A percentile compares a stretch with the other conserved stretches of the same genome.
These are phyloP conservation scores for Yamadazyma takamatsuzukensis DNA, from an alignment of 805 yeast genomes.

Conservation along the genomic window DNA sequence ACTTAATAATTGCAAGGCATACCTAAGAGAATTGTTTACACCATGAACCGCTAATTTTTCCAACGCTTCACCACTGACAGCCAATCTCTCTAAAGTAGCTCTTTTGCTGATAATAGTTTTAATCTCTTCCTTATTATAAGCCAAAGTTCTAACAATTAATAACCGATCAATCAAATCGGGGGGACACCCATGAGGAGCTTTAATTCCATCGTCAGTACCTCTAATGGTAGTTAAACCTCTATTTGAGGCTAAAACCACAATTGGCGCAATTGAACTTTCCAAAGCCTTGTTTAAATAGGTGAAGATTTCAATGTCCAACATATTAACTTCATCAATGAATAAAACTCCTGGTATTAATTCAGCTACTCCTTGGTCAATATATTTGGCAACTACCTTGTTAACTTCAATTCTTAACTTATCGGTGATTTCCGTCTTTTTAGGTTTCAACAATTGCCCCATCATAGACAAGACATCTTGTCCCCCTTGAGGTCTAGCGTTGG, in stretches of 20 bases:
- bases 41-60: constrained; percentile 74
- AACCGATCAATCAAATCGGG: constrained; percentile 90
- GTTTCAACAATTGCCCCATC: constrained; percentile 97
- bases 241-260: constrained; percentile 93
- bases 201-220: constrained; percentile 79
- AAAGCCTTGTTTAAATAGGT: constrained; percentile 92
- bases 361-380: constrained; percentile 97
- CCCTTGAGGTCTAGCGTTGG: constrained; percentile 94
- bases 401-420: constrained; percentile 93
- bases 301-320: constrained; percentile 96
- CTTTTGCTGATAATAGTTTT: constrained; percentile 78
- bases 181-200: constrained; percentile 95
- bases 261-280: constrained; percentile 88
- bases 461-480: constrained; percentile 94
- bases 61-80: constrained; percentile 65
- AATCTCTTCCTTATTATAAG: constrained; percentile 83
- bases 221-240: constrained; percentile 89
- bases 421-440: constrained; percentile 94
- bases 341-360: constrained; percentile 97
- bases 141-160: constrained; percentile 85
- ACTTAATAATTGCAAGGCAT: constrained; percentile 84
- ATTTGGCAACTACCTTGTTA: constrained; percentile 91
- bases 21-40: constrained; percentile 75
- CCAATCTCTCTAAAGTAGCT: constrained; percentile 71
- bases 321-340: constrained; percentile 96